phyloP scores from a whole-genome alignment of 306 rosid genomes.

The Cercis canadensis region DNA sequence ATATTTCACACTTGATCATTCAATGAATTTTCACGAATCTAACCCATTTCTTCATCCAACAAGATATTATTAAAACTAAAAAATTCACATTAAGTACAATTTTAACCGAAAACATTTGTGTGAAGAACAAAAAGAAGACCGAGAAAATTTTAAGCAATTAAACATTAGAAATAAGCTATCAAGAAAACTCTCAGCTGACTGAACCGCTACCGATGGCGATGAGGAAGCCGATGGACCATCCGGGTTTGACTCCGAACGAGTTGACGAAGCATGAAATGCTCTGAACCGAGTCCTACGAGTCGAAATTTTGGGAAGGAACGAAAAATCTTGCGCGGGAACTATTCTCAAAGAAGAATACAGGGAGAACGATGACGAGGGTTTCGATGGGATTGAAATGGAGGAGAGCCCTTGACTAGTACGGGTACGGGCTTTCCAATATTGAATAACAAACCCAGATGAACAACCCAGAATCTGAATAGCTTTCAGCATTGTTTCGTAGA shows the following conservation, averaged over 20 bases:
- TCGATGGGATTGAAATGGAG: constrained; percentile 46
- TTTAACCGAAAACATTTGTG: background rate
- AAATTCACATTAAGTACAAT: background rate
- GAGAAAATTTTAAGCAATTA: background rate
- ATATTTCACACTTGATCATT: background rate
- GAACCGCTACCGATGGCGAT: constrained; percentile 43
- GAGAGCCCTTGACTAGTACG: constrained; percentile 40
- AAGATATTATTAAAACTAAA: background rate
- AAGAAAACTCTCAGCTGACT: constrained; percentile 51
- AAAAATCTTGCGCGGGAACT: constrained; percentile 29
- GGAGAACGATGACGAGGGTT: constrained; percentile 41
- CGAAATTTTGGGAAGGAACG: constrained; percentile 5
- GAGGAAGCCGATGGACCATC: constrained; percentile 37
- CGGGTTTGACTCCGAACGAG: constrained; percentile 50
- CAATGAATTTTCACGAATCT: no score
- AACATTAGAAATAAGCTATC: background rate
- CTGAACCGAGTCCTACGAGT: constrained; percentile 47
- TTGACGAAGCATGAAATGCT: constrained; percentile 50
- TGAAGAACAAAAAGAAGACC: background rate
- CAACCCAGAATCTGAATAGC: constrained; percentile 58
- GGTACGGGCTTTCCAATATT: constrained; percentile 50
- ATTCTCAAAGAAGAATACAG: constrained; percentile 33
- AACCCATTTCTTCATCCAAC: background rate
- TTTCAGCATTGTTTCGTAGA: constrained; percentile 57
- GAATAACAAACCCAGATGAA: constrained; percentile 58